A percentile compares a stretch with the other conserved stretches of the same genome.
phyloP scores from a whole-genome alignment of 805 yeast species.

The Danielia reshetovae region DNA sequence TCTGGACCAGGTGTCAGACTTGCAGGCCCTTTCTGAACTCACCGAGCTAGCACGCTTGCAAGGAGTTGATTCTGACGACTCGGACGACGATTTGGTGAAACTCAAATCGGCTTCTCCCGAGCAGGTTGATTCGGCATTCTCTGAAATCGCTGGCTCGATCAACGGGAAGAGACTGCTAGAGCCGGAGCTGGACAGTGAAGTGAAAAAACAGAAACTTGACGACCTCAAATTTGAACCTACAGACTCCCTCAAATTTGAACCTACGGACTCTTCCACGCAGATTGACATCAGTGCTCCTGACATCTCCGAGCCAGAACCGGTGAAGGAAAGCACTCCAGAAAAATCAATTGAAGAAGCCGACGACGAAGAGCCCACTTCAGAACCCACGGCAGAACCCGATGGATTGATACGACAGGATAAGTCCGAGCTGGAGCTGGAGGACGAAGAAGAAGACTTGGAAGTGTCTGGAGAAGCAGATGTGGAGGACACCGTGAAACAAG shows the following conservation, averaged over 20 bases:
- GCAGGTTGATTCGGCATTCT: not conserved
- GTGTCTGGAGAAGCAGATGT: conserved; percentile 1
- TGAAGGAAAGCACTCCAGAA: conserved; percentile 1
- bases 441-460: not conserved
- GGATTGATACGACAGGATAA: not conserved
- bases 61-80: conserved; percentile 35
- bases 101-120: conserved; percentile 1
- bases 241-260: not conserved
- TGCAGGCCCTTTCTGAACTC: conserved; percentile 37
- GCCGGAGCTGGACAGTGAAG: conserved; percentile 18
- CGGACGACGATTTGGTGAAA: conserved; percentile 10
- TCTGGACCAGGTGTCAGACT: conserved; percentile 27
- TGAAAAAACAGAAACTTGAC: conserved; percentile 7
- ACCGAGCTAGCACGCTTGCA: conserved; percentile 39
- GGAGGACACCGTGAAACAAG: conserved; percentile 3
- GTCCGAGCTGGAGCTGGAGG: not conserved
- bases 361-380: not conserved
- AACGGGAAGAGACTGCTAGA: conserved; percentile 11
- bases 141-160: conserved; percentile 1
- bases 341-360: conserved; percentile 1
- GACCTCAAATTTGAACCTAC: not conserved
- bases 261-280: not conserved
- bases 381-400: not conserved
- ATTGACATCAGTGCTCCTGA: not conserved
- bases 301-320: too few relatives aligned